Conservation (phyloP, 176 grass and related monocot genomes). For the Oryza brachyantha region DNA sequence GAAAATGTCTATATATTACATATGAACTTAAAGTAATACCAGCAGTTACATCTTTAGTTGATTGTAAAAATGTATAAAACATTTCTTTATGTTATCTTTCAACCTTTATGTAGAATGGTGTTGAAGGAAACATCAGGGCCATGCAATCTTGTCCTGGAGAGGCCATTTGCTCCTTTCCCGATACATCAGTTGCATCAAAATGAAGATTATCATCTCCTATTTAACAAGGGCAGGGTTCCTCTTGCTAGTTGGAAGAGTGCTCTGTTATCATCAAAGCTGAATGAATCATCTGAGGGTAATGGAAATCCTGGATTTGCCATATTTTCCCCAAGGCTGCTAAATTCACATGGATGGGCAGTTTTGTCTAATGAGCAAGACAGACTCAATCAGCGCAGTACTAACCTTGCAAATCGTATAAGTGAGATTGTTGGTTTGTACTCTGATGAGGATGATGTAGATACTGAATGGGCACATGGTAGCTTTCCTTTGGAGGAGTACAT, state of each 20-base stretch:
- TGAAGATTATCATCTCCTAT: conserved; percentile 66
- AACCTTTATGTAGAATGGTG: conserved; percentile 47
- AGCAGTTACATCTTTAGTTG: not conserved
- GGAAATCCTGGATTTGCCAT: conserved; percentile 73
- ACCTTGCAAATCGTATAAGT: conserved; percentile 39
- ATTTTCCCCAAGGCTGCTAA: conserved; percentile 75
- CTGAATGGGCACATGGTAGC: conserved; percentile 86
- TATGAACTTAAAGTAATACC: not conserved
- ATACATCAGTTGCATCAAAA: conserved; percentile 82
- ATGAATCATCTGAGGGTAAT: conserved; percentile 20
- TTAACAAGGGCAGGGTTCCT: conserved; percentile 76
- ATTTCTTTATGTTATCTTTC: not conserved
- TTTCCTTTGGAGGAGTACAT: conserved; percentile 98
- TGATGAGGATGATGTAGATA: conserved; percentile 58
- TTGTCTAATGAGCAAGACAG: conserved; percentile 52
- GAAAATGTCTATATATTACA: not conserved
- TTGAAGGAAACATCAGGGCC: conserved; percentile 53
- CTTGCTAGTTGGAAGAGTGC: conserved; percentile 67
- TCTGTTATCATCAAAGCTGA: conserved; percentile 44
- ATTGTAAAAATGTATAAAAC: not conserved
- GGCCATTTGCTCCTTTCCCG: conserved; percentile 84
- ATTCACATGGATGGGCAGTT: conserved; percentile 58
- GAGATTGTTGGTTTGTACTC: conserved; percentile 71
- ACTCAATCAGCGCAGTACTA: conserved; percentile 31
- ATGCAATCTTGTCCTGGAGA: conserved; percentile 88